Evolutionary conservation across 1,284 basidiomycete species (phyloP), one percentile per base, ranked within the genome.

Genomic region (Apiotrichum laibachii): DNA sequence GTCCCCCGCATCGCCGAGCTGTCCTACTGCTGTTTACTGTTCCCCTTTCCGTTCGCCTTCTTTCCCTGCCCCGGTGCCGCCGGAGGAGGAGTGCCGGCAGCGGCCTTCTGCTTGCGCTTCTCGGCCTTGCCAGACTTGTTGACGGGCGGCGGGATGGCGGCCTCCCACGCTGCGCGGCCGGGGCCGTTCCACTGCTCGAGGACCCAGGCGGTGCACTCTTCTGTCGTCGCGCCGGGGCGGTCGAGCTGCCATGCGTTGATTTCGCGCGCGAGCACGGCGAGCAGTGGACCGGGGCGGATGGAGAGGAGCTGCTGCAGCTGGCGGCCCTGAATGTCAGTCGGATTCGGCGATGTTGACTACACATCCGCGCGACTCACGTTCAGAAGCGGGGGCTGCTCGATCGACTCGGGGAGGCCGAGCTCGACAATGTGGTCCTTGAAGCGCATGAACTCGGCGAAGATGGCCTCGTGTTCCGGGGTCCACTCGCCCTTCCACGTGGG

Each of bases 191-290:
- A 77, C 56, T 57, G 46, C n/a, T 52, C 50, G 47, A 61, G 51
- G 5, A 97, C 77, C 90, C 89, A 95, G 22, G 71, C 72, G 34
- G 81, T 73, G 70, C 89, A 91, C 10, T 86, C 84, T 6, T 85
- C 86, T 67, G 84, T 84, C 1, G 84, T 84, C 0, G 81, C 82
- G 2, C 80, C 69, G 0, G 92, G 89, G 72, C 92, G 79, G 40
- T 85, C 85, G 13, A 96, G 82, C 72, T 93, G 91, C 90, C 90
- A 95, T 61, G 86, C 84, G 22, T 90, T 73, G 44, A 95, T 82
- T 42, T 81, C 82, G 19, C 81, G 77, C n/a, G 89, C 80, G 19
- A 88, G 82, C 26, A 81, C 76, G 33, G 84, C 82, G 8, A 86
- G 84, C 85, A 90, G 87, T 2, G 84, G 83, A 1, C 90, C 90